These are phyloP conservation scores for Gossypium lobatum DNA, from an alignment of 441 rosid species.

Conservation along the genomic window DNA sequence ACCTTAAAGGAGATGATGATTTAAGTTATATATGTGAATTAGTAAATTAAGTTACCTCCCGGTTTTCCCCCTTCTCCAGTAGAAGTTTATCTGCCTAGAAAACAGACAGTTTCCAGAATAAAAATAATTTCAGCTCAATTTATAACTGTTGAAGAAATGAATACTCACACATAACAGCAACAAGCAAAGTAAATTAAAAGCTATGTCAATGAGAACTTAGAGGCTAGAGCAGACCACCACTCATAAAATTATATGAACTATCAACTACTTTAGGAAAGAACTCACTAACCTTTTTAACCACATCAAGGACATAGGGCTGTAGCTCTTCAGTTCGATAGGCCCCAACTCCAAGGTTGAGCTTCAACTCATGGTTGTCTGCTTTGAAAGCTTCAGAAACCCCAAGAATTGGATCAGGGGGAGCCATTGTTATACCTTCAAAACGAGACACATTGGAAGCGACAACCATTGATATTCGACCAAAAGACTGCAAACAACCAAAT, in stretches of 20 bases:
- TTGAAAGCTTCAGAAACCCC: slow-evolving; percentile 96
- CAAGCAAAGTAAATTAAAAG: not conserved
- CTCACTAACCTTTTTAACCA: slow-evolving; percentile 75
- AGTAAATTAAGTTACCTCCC: slow-evolving; percentile 58
- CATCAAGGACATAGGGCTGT: slow-evolving; percentile 90
- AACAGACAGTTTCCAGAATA: slow-evolving; percentile 1
- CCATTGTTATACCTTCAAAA: slow-evolving; percentile 82
- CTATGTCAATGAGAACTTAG: not conserved
- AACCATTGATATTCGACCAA: slow-evolving; percentile 56
- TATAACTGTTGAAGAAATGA: slow-evolving; percentile 1
- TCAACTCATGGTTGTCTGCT: slow-evolving; percentile 67
- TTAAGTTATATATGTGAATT: slow-evolving; percentile 1
- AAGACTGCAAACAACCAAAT: slow-evolving; percentile 37
- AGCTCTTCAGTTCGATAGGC: slow-evolving; percentile 93
- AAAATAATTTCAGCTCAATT: slow-evolving; percentile 7
- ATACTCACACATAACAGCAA: not conserved
- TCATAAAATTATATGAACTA: slow-evolving; percentile 3
- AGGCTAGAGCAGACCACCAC: not conserved
- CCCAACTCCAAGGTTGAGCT: slow-evolving; percentile 98
- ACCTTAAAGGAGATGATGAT: not conserved
- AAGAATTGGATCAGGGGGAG: slow-evolving; percentile 97
- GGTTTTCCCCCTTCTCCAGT: slow-evolving; percentile 84
- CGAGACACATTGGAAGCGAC: slow-evolving; percentile 62
- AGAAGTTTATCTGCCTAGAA: slow-evolving; percentile 82
- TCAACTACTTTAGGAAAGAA: not conserved